Conservation (phyloP, 805 yeast species). For the Sugiyamaella americana region DNA sequence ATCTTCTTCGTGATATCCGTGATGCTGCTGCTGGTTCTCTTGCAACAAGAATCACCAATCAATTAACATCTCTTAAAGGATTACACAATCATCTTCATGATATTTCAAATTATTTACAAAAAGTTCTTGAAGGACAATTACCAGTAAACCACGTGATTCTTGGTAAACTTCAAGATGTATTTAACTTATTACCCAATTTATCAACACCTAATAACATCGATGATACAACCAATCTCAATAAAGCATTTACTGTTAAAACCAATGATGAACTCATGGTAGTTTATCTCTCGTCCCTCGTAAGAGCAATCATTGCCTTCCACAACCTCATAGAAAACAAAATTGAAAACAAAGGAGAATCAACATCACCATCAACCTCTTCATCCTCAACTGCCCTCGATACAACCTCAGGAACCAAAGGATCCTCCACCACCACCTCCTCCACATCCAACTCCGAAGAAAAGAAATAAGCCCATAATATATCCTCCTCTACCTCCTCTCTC, state of each 20-base stretch:
- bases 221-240: conserved; percentile 21
- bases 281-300: conserved; percentile 80
- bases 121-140: conserved; percentile 61
- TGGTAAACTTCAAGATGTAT: conserved; percentile 90
- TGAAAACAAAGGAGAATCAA: conserved; percentile 50
- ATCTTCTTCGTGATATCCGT: conserved; percentile 84
- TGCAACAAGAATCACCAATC: conserved; percentile 81
- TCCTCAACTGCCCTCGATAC: neutral
- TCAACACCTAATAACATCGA: conserved; percentile 27
- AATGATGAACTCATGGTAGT: conserved; percentile 95
- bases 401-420: neutral
- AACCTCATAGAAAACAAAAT: conserved; percentile 94
- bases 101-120: conserved; percentile 69
- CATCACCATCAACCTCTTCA: neutral
- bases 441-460: neutral
- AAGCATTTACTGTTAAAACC: conserved; percentile 86
- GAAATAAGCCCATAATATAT: too few species aligned
- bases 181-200: conserved; percentile 85
- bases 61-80: conserved; percentile 81
- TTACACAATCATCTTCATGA: conserved; percentile 71
- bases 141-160: conserved; percentile 87
- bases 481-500: too few species aligned
- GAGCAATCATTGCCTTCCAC: conserved; percentile 94
- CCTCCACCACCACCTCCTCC: neutral
- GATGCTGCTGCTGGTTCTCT: conserved; percentile 95